A percentile compares a stretch with the other conserved stretches of the same genome.
Evolutionary conservation across 768 basidiomycete species (phyloP).

Genomic region (Jaapia argillacea): DNA sequence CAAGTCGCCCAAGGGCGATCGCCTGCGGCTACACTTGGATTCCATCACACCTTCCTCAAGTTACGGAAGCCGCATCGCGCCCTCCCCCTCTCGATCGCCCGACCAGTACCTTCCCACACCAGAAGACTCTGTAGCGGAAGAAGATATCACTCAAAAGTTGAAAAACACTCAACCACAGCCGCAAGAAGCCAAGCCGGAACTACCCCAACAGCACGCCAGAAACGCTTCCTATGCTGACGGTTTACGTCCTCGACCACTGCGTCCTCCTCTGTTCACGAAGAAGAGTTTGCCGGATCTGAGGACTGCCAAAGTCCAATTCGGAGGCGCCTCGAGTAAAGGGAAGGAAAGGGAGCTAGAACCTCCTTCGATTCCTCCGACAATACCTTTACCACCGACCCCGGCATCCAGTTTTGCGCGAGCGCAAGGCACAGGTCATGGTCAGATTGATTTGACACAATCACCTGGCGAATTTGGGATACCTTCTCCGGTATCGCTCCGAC

Average conservation of each 20-base stretch:
- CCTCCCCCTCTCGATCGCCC: constrained; percentile 39
- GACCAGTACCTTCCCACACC: constrained; percentile 48
- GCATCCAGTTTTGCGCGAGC: background rate
- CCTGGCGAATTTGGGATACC: constrained; percentile 25
- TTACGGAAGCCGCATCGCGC: constrained; percentile 5
- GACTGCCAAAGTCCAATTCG: constrained; percentile 32
- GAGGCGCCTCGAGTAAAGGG: background rate
- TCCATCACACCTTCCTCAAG: background rate
- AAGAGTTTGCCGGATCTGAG: constrained; percentile 86
- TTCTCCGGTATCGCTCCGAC: constrained; percentile 29
- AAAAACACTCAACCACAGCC: background rate
- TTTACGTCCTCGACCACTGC: constrained; percentile 21
- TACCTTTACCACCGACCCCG: background rate
- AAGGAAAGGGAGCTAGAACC: background rate
- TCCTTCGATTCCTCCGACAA: background rate
- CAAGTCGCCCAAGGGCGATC: constrained; percentile 26
- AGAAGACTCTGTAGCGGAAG: constrained; percentile 43
- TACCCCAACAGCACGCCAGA: constrained; percentile 28
- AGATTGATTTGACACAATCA: background rate
- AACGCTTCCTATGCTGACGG: constrained; percentile 40
- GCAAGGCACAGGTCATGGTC: too few relatives aligned
- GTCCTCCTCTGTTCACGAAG: constrained; percentile 40
- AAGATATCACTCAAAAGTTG: constrained; percentile 18
- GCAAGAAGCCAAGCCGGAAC: constrained; percentile 5
- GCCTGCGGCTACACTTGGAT: constrained; percentile 13